Conservation (phyloP, 495 filamentous ascomycete genomes). For the Xylaria nigripes region DNA sequence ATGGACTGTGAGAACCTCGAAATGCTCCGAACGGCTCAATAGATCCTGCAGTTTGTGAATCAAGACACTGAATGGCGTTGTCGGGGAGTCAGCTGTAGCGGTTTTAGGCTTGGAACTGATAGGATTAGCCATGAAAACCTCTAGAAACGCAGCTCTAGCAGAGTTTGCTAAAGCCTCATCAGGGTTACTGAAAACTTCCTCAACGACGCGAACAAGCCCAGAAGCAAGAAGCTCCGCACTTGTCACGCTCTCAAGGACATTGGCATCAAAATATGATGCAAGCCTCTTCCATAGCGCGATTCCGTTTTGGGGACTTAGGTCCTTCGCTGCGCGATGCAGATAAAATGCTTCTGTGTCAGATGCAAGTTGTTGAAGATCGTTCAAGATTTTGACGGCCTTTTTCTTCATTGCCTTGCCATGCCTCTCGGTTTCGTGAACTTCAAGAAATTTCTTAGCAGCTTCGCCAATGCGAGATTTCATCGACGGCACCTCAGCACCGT, state of each 20-base stretch:
- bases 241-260: constrained; percentile 86
- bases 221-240: constrained; percentile 91
- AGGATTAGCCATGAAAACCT: constrained; percentile 83
- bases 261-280: constrained; percentile 80
- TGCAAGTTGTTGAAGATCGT: constrained; percentile 62
- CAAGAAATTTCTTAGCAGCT: constrained; percentile 72
- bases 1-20: constrained; percentile 92
- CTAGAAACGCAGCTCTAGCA: constrained; percentile 75
- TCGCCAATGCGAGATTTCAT: constrained; percentile 67
- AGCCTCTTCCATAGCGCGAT: constrained; percentile 63
- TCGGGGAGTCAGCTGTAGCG: constrained; percentile 52
- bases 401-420: constrained; percentile 60
- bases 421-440: constrained; percentile 69
- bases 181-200: constrained; percentile 70
- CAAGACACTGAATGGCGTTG: constrained; percentile 83
- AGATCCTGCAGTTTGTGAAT: constrained; percentile 93
- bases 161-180: constrained; percentile 46
- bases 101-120: constrained; percentile 55
- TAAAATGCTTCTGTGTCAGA: constrained; percentile 63
- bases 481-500: constrained; percentile 45
- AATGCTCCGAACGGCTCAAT: constrained; percentile 92
- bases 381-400: constrained; percentile 68
- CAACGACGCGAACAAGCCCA: constrained; percentile 72
- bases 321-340: constrained; percentile 39
- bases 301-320: constrained; percentile 42